Evolutionary conservation across 441 rosid species (phyloP).

Genomic region (Aleurites moluccanus): DNA sequence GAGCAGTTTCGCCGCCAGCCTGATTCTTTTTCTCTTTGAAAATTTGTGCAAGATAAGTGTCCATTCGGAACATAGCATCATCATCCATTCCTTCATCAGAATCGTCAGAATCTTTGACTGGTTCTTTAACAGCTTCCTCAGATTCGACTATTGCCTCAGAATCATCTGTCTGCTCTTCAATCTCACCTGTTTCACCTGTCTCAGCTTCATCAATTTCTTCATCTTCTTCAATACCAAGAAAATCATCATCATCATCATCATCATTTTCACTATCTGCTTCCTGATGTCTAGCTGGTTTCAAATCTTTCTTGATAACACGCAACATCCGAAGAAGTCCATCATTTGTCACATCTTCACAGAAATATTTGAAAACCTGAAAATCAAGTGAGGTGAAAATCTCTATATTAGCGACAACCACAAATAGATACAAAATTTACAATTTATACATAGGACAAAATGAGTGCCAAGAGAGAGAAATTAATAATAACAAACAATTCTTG

Average conservation of each 20-base stretch:
- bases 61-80: slow-evolving; percentile 98
- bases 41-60: slow-evolving; percentile 82
- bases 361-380: slow-evolving; percentile 79
- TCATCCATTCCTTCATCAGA: slow-evolving; percentile 96
- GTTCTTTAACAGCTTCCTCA: slow-evolving; percentile 46
- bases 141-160: slow-evolving; percentile 57
- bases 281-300: slow-evolving; percentile 85
- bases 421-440: too few species aligned
- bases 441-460: too few species aligned
- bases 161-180: slow-evolving; percentile 82
- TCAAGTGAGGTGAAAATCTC: neutral
- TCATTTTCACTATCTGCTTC: slow-evolving; percentile 55
- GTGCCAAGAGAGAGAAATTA: neutral
- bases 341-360: slow-evolving; percentile 69
- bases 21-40: slow-evolving; percentile 90
- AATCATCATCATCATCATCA: slow-evolving; percentile 64
- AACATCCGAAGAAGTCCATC: slow-evolving; percentile 83
- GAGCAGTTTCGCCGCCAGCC: slow-evolving; percentile 86
- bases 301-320: slow-evolving; percentile 81
- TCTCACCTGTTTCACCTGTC: slow-evolving; percentile 67
- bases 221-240: slow-evolving; percentile 74
- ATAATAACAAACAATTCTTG: neutral
- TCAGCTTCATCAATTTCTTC: slow-evolving; percentile 74
- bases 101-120: slow-evolving; percentile 59
- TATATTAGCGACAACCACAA: neutral